These are phyloP conservation scores for Pyropia yezoensis DNA, from an alignment of 23 red algal genomes.

Conservation along the genomic window DNA sequence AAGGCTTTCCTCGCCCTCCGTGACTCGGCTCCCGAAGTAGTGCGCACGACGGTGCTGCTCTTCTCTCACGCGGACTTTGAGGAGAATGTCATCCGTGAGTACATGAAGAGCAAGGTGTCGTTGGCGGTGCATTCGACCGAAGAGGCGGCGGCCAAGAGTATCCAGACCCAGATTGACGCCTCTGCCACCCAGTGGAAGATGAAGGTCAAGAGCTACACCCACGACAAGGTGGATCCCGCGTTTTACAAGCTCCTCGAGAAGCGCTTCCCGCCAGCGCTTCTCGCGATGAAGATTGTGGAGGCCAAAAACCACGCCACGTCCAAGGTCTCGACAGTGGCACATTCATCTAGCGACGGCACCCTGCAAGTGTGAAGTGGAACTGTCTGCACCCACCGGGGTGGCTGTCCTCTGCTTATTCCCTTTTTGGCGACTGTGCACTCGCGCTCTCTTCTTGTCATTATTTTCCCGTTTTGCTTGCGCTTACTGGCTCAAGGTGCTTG, in stretches of 20 bases:
- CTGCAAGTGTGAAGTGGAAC: no score
- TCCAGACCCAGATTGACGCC: constrained; percentile 17
- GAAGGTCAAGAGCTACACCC: constrained; percentile 47
- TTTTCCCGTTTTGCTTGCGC: no score
- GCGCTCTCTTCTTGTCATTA: no score
- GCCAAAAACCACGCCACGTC: constrained; percentile 54
- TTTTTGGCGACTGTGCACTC: no score
- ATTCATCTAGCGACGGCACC: no score
- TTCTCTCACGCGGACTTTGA: constrained; percentile 51
- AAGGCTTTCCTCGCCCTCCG: constrained; percentile 56
- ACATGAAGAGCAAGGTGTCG: constrained; percentile 35
- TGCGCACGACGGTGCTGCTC: constrained; percentile 42
- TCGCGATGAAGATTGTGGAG: constrained; percentile 58
- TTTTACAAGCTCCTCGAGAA: constrained; percentile 61
- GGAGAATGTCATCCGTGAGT: constrained; percentile 28
- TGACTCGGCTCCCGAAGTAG: constrained; percentile 18
- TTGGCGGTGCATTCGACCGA: constrained; percentile 41
- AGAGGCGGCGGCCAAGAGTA: constrained; percentile 16
- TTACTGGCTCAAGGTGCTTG: no score
- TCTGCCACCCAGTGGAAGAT: constrained; percentile 48
- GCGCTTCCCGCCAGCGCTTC: constrained; percentile 57
- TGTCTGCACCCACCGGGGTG: no score
- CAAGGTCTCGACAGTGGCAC: background rate
- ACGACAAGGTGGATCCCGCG: constrained; percentile 61
- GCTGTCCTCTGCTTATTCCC: no score